Conservation (phyloP, 306 rosid species). For the Astragalus membranaceus region DNA sequence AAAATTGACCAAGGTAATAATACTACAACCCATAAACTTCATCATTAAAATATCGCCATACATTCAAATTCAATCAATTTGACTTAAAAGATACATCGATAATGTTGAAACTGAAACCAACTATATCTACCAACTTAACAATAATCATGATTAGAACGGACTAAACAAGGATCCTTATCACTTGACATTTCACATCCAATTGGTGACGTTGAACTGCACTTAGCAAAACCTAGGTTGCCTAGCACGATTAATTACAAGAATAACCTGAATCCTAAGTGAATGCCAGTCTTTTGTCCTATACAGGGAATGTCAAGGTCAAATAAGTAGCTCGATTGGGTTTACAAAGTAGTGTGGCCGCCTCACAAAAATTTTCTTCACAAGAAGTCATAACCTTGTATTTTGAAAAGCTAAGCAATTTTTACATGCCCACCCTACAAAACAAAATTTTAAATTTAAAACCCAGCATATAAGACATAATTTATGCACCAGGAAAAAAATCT, state of each 20-base stretch:
- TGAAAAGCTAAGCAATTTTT: no score
- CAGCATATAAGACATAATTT: no score
- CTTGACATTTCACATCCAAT: background rate
- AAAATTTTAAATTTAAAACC: no score
- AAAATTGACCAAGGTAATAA: background rate
- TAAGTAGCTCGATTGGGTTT: background rate
- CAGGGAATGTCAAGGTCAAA: background rate
- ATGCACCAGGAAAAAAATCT: no score
- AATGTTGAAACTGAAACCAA: conserved; percentile 1
- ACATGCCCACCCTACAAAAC: no score
- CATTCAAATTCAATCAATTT: background rate
- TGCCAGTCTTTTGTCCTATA: background rate
- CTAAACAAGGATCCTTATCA: background rate
- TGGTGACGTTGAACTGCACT: background rate
- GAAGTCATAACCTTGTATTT: no score
- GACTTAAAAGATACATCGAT: background rate
- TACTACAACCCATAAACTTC: background rate
- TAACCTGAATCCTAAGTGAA: background rate
- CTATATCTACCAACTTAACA: background rate
- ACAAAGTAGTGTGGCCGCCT: no score
- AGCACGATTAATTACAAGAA: background rate
- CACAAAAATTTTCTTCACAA: background rate
- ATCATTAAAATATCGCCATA: background rate
- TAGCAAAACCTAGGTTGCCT: background rate
- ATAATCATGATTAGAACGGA: background rate